Evolutionary conservation across 768 basidiomycete species (phyloP).

Genomic region (Leccinum rimulosum): DNA sequence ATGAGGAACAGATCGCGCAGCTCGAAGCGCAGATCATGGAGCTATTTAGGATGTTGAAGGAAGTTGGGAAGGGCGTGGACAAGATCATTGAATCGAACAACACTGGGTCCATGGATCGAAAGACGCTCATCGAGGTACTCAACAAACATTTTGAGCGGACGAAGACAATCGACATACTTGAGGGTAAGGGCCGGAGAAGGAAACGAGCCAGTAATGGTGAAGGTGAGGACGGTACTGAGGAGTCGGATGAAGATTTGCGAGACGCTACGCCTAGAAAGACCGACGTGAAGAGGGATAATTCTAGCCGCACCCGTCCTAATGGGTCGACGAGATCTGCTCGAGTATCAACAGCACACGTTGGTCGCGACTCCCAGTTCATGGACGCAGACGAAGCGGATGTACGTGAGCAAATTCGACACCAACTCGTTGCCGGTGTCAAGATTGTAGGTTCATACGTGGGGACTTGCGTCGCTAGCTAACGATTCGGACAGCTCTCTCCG

Average conservation of each 20-base stretch:
- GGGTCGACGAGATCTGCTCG: slow-evolving; percentile 33
- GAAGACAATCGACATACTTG: slow-evolving; percentile 82
- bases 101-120: slow-evolving; percentile 67
- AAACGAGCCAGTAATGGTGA: slow-evolving; percentile 32
- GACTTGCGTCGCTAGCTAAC: slow-evolving; percentile 14
- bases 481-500: slow-evolving; percentile 53
- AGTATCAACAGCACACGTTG: slow-evolving; percentile 41
- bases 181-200: slow-evolving; percentile 54
- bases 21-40: slow-evolving; percentile 92
- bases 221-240: slow-evolving; percentile 35
- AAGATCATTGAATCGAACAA: slow-evolving; percentile 64
- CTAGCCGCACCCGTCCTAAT: slow-evolving; percentile 31
- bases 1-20: slow-evolving; percentile 84
- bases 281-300: slow-evolving; percentile 39
- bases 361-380: slow-evolving; percentile 80
- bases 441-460: slow-evolving; percentile 45
- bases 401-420: slow-evolving; percentile 84
- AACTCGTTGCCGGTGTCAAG: slow-evolving; percentile 70
- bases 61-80: slow-evolving; percentile 75
- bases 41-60: slow-evolving; percentile 89
- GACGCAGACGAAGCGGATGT: slow-evolving; percentile 84
- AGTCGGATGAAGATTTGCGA: slow-evolving; percentile 46
- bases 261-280: slow-evolving; percentile 60
- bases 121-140: slow-evolving; percentile 73
- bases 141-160: slow-evolving; percentile 81